phyloP scores from a whole-genome alignment of 306 rosid species.

The Malus orientalis region DNA sequence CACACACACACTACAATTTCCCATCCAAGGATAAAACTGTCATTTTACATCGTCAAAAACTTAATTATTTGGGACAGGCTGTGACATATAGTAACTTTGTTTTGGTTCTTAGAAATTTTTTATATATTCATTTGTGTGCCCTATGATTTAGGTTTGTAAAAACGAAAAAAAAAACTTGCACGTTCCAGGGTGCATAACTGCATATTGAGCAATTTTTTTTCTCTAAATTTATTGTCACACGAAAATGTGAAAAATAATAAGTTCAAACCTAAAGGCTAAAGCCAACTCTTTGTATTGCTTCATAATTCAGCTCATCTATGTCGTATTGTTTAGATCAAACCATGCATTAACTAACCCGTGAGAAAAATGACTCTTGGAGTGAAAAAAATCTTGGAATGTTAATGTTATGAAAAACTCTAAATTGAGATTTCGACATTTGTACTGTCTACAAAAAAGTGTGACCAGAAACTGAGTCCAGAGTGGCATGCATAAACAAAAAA shows the following conservation, averaged over 20 bases:
- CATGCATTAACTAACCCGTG: not conserved
- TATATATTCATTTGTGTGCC: not conserved
- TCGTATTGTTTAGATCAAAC: not conserved
- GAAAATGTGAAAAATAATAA: too few relatives aligned
- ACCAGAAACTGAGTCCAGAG: not conserved
- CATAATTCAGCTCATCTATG: not conserved
- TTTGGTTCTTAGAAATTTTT: too few relatives aligned
- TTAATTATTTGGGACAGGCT: too few relatives aligned
- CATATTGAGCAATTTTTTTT: too few relatives aligned
- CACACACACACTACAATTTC: too few relatives aligned
- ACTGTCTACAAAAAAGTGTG: not conserved
- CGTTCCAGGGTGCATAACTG: not conserved
- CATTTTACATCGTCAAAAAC: too few relatives aligned
- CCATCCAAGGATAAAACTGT: too few relatives aligned
- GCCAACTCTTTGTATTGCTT: not conserved
- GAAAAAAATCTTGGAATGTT: not conserved
- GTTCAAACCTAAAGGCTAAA: not conserved
- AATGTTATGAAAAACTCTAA: not conserved
- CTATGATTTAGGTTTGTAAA: too few relatives aligned
- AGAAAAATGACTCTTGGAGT: not conserved
- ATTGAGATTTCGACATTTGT: not conserved
- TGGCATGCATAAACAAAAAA: not conserved
- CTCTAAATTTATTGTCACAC: too few relatives aligned
- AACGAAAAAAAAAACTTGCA: not conserved
- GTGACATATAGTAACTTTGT: not conserved